These are phyloP conservation scores for Pseudofabraea citricarpa DNA, from an alignment of 2,329 filamentous ascomycete species.

Conservation along the genomic window DNA sequence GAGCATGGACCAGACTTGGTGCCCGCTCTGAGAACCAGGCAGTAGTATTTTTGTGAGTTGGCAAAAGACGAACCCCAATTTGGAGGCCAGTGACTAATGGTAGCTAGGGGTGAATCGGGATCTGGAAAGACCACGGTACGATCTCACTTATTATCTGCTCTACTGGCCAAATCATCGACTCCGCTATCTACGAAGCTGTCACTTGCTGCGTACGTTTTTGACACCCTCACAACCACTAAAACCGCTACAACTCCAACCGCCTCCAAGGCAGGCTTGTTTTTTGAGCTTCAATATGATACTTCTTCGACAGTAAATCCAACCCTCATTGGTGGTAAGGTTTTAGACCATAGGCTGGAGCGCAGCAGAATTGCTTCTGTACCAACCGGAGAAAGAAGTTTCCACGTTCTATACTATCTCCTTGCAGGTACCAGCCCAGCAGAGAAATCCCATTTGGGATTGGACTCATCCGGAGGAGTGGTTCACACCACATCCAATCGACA, in stretches of 20 bases:
- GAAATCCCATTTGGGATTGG: conserved; percentile 74
- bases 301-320: conserved; percentile 78
- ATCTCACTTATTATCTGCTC: conserved; percentile 77
- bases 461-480: conserved; percentile 31
- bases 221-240: conserved; percentile 94
- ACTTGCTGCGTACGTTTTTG: conserved; percentile 90
- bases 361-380: conserved; percentile 89
- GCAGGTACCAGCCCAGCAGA: conserved; percentile 88
- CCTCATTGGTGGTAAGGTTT: conserved; percentile 87
- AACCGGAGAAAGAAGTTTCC: conserved; percentile 94
- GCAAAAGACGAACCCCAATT: conserved; percentile 8
- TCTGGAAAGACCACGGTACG: conserved; percentile 94
- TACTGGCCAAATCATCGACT: conserved; percentile 86
- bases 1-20: conserved; percentile 80
- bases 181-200: conserved; percentile 91
- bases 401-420: conserved; percentile 91
- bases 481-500: conserved; percentile 44
- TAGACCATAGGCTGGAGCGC: conserved; percentile 89
- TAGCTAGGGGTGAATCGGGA: conserved; percentile 80
- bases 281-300: conserved; percentile 95
- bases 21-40: conserved; percentile 91
- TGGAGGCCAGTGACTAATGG: conserved; percentile 10
- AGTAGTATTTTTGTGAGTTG: conserved; percentile 80
- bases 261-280: conserved; percentile 91
- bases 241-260: conserved; percentile 92